These are phyloP conservation scores for Xylariaceae sp. DNA, from an alignment of 2,329 filamentous ascomycete species.

Conservation along the genomic window DNA sequence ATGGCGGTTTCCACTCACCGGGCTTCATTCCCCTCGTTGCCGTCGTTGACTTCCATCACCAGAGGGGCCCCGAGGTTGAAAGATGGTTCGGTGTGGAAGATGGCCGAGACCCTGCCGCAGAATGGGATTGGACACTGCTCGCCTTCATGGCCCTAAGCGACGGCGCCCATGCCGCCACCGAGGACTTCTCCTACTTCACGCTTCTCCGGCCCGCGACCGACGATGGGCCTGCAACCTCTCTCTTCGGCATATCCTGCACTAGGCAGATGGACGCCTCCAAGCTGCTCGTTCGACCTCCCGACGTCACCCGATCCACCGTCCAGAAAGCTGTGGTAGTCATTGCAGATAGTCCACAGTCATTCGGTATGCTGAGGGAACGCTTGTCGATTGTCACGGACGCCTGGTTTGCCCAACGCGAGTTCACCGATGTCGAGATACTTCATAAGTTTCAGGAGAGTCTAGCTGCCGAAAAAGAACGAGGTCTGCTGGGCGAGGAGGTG, in stretches of 20 bases:
- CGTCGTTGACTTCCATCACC: constrained; percentile 82
- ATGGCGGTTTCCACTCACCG: constrained; percentile 13
- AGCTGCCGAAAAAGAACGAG: constrained; percentile 59
- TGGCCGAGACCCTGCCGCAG: constrained; percentile 70
- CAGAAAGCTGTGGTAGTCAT: constrained; percentile 98
- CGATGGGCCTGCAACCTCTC: constrained; percentile 63
- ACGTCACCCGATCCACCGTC: constrained; percentile 95
- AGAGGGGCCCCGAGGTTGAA: constrained; percentile 87
- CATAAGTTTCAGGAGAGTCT: constrained; percentile 88
- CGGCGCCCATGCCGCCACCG: constrained; percentile 84
- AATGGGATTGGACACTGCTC: constrained; percentile 86
- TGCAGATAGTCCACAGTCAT: constrained; percentile 82
- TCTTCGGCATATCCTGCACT: constrained; percentile 95
- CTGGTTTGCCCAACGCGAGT: constrained; percentile 95
- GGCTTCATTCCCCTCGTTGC: constrained; percentile 67
- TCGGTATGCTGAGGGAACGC: constrained; percentile 86
- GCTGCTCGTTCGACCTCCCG: constrained; percentile 72
- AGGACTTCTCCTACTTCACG: constrained; percentile 99
- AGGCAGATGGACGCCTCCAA: constrained; percentile 79
- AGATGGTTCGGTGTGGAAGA: constrained; percentile 78
- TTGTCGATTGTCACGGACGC: constrained; percentile 86
- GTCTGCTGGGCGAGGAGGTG: constrained; percentile 58
- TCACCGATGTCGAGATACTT: constrained; percentile 86
- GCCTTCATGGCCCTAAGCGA: constrained; percentile 97
- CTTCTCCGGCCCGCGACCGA: constrained; percentile 62